phyloP scores from a whole-genome alignment of 2,329 filamentous ascomycete genomes.

The Ceratocystis papillata region DNA sequence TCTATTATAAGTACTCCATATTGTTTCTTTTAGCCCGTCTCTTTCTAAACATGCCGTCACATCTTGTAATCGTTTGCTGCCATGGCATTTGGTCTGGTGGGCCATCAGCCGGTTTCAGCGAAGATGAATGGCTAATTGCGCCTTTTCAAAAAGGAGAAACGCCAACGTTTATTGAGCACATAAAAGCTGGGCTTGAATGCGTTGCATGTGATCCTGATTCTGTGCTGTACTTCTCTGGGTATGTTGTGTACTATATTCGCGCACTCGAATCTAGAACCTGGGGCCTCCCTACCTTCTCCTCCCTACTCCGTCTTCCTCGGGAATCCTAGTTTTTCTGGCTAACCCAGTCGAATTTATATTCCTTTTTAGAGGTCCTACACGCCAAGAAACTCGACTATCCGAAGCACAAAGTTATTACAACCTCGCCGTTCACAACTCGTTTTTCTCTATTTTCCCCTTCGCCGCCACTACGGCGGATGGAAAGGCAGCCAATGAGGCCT shows the following conservation, averaged over 20 bases:
- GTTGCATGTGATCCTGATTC: constrained; percentile 38
- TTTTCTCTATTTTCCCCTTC: constrained; percentile 35
- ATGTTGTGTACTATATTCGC: constrained; percentile 26
- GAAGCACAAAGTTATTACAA: constrained; percentile 56
- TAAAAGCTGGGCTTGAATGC: constrained; percentile 50
- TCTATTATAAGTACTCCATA: background rate
- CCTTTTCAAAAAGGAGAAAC: constrained; percentile 69
- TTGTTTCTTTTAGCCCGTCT: background rate
- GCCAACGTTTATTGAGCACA: constrained; percentile 66
- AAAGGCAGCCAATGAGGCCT: background rate
- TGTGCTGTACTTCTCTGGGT: constrained; percentile 65
- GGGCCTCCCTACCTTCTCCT: background rate
- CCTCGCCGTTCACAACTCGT: constrained; percentile 38
- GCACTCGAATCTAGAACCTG: background rate
- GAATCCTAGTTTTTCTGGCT: background rate
- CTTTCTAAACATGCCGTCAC: constrained; percentile 30
- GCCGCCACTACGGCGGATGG: background rate
- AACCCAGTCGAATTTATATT: background rate
- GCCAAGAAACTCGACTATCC: constrained; percentile 43
- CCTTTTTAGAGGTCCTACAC: constrained; percentile 48
- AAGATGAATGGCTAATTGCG: constrained; percentile 61
- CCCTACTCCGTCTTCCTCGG: background rate
- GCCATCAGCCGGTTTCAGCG: constrained; percentile 40
- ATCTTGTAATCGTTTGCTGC: constrained; percentile 72
- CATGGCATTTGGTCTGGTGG: constrained; percentile 67